phyloP scores from a whole-genome alignment of 129 eudicot genomes.

The Lactuca sativa region DNA sequence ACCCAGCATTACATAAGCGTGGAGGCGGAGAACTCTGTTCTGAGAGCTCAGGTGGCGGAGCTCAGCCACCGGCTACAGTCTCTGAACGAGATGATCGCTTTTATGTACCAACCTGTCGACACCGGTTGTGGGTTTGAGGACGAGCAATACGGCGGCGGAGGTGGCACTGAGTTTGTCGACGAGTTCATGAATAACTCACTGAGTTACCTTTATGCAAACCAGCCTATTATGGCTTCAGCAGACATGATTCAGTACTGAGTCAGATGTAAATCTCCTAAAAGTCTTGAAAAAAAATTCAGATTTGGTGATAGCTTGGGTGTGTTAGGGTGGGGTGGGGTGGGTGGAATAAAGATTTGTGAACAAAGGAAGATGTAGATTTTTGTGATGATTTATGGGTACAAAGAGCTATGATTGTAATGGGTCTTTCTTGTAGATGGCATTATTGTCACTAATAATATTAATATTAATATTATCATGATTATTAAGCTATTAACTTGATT shows the following conservation, averaged over 20 bases:
- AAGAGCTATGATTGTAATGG: slow-evolving; percentile 28
- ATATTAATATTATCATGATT: slow-evolving; percentile 1
- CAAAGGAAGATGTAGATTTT: slow-evolving; percentile 19
- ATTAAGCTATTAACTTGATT: background rate
- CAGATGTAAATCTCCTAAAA: slow-evolving; percentile 12
- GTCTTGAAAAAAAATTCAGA: slow-evolving; percentile 1
- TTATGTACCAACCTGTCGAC: slow-evolving; percentile 21
- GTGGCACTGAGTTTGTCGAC: slow-evolving; percentile 35
- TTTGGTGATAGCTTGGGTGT: background rate
- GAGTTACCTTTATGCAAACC: slow-evolving; percentile 52
- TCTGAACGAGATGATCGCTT: slow-evolving; percentile 54
- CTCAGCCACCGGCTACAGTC: slow-evolving; percentile 73
- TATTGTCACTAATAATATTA: slow-evolving; percentile 21
- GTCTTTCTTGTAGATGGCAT: slow-evolving; percentile 16
- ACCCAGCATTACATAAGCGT: slow-evolving; percentile 54
- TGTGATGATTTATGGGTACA: slow-evolving; percentile 10
- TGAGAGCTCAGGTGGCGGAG: slow-evolving; percentile 76
- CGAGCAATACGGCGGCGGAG: slow-evolving; percentile 16
- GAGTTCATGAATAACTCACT: slow-evolving; percentile 42
- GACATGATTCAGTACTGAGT: slow-evolving; percentile 57
- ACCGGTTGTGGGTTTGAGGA: slow-evolving; percentile 14
- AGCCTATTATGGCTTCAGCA: slow-evolving; percentile 77
- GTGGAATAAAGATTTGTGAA: slow-evolving; percentile 35
- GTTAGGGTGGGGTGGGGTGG: background rate
- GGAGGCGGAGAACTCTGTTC: slow-evolving; percentile 69